Evolutionary conservation across 1,284 basidiomycete species (phyloP).

Genomic region (Rhizopogon hawkerae): DNA sequence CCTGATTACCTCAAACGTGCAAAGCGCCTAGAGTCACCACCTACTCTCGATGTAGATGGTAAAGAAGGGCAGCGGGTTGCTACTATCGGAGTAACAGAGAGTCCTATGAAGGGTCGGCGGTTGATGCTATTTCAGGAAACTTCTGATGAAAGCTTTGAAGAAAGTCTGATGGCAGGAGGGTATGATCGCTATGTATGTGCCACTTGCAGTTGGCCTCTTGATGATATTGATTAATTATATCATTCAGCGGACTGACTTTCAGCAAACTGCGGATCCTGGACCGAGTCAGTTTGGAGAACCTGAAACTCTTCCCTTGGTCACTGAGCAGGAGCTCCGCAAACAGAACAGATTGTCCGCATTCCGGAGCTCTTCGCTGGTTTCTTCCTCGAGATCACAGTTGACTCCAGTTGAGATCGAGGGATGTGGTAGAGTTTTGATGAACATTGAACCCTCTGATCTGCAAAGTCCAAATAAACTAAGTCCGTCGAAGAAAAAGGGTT

Average conservation of each 20-base stretch:
- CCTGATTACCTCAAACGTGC: slow-evolving; percentile 61
- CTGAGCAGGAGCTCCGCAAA: slow-evolving; percentile 56
- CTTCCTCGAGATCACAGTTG: slow-evolving; percentile 27
- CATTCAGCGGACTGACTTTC: slow-evolving; percentile 19
- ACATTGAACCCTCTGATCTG: slow-evolving; percentile 33
- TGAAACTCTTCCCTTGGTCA: slow-evolving; percentile 30
- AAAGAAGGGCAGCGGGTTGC: slow-evolving; percentile 27
- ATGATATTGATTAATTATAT: background rate
- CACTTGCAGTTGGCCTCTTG: background rate
- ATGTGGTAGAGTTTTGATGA: slow-evolving; percentile 56
- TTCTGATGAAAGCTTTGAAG: slow-evolving; percentile 73
- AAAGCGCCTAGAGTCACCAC: slow-evolving; percentile 34
- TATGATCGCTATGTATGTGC: slow-evolving; percentile 60
- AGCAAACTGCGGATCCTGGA: background rate
- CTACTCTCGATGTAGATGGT: slow-evolving; percentile 25
- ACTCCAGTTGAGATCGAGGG: slow-evolving; percentile 57
- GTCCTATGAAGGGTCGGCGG: slow-evolving; percentile 59
- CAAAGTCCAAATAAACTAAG: slow-evolving; percentile 18
- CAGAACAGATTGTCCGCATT: slow-evolving; percentile 59
- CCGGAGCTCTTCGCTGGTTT: slow-evolving; percentile 20
- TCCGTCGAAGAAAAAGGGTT: slow-evolving; percentile 27
- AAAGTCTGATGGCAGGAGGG: slow-evolving; percentile 68
- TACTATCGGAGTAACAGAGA: slow-evolving; percentile 53
- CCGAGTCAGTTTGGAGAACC: background rate
- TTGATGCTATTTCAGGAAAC: slow-evolving; percentile 70